Conservation (phyloP, 257 asterid genomes). For the Solanum neorickii region DNA sequence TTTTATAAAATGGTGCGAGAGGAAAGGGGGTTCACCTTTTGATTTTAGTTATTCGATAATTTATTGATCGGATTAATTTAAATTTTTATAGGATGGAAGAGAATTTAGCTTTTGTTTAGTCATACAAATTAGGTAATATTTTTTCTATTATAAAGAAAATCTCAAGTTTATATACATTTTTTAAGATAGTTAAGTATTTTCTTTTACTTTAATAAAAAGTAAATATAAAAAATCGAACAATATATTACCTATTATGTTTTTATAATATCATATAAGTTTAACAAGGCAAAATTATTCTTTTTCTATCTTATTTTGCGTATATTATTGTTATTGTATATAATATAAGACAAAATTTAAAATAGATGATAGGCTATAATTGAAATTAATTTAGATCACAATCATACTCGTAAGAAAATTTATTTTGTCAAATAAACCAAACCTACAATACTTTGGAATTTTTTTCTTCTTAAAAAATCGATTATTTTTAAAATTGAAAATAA, state of each 20-base stretch:
- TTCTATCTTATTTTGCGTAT: no score
- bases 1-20: not conserved
- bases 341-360: not conserved
- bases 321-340: not conserved
- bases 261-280: no score
- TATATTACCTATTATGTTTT: not conserved
- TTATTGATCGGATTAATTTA: not conserved
- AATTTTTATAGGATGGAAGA: not conserved
- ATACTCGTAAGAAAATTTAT: not conserved
- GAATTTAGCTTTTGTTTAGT: no score
- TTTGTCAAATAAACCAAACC: not conserved
- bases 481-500: not conserved
- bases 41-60: not conserved
- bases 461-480: no score
- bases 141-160: no score
- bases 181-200: not conserved
- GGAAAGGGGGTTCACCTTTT: not conserved
- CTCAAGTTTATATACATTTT: no score
- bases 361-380: not conserved
- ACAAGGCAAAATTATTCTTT: no score
- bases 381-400: not conserved
- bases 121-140: no score
- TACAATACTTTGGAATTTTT: not conserved
- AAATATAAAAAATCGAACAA: no score
- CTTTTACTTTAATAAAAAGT: not conserved